These are phyloP conservation scores for Tulasnella sp. DNA, from an alignment of 768 basidiomycete genomes.

Conservation along the genomic window DNA sequence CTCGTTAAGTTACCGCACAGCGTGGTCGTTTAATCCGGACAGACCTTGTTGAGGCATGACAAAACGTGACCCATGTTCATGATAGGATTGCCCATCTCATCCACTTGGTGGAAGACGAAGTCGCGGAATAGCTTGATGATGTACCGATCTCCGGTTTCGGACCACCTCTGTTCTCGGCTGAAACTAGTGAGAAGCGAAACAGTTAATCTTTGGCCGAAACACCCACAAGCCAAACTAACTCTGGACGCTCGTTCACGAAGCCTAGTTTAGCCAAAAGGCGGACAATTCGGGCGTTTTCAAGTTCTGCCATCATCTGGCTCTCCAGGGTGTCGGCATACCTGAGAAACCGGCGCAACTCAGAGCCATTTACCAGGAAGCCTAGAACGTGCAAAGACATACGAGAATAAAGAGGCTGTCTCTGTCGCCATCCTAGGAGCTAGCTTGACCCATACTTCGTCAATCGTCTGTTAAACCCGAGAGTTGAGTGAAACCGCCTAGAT, in stretches of 20 bases:
- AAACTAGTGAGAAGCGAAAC: conserved; percentile 47
- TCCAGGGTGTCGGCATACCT: conserved; percentile 80
- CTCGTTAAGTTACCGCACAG: background rate
- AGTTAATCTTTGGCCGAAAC: background rate
- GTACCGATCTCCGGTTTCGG: conserved; percentile 96
- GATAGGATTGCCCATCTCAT: conserved; percentile 81
- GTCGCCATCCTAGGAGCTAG: conserved; percentile 58
- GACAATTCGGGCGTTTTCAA: conserved; percentile 90
- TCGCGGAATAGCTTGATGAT: conserved; percentile 98
- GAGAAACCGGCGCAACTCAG: background rate
- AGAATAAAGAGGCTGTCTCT: conserved; percentile 81
- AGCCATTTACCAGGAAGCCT: background rate
- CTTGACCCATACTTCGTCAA: conserved; percentile 75
- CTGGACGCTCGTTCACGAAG: conserved; percentile 98
- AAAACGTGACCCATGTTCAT: conserved; percentile 88
- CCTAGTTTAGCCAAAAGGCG: conserved; percentile 88
- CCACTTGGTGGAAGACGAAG: conserved; percentile 96
- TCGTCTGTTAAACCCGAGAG: conserved; percentile 39
- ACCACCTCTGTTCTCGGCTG: conserved; percentile 93
- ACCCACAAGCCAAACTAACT: conserved; percentile 47
- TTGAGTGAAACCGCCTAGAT: background rate
- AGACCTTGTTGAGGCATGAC: conserved; percentile 85
- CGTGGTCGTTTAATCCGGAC: conserved; percentile 21
- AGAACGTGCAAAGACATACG: conserved; percentile 40
- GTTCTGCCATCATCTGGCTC: conserved; percentile 71